Evolutionary conservation across 2,329 filamentous ascomycete species (phyloP), one percentile per base, ranked within the genome.

Genomic region (Fusarium coicis): DNA sequence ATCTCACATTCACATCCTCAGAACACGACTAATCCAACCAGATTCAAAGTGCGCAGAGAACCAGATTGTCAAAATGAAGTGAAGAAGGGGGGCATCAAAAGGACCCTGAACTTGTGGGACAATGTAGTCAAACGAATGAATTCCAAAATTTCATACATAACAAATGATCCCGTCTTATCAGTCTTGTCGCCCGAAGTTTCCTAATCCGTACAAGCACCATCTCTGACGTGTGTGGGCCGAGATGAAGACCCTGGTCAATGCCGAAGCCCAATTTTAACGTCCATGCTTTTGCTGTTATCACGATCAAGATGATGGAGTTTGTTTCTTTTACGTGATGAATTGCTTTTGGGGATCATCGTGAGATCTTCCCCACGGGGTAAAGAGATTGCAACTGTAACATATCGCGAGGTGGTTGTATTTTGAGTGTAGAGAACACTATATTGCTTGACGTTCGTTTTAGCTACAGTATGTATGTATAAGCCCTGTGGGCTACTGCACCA

Each of bases 361-460:
- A 42, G 46, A 55, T 68, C 71, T 73, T 68, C 71, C 70, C 71
- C 71, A 73, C 56, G 70, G 71, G 71, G 71, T 74, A 68, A 59
- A 23, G 43, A 54, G 44, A 72, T 58, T 74, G 42, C 54, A 72
- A 55, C n/a, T 47, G 30, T 21, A 52, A 26, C 19, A 42, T 19
- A 26, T 21, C 6, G 42, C 5, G 32, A 56, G 36, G 32, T 26
- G 32, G 26, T 23, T 23, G 34, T 52, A 23, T 26, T 5, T 34
- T 21, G 26, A 23, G 34, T 4, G 10, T 7, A 26, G 5, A 18
- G 34, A 7, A 21, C 4, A 53, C 19, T 16, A 18, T 23, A 10
- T 21, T 26, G 10, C 23, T n/a, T 47, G 42, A 40, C 40, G 18
- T 49, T 16, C 9, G 2, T 42, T 39, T 42, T 63, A 58, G 15